Base-by-base conservation (phyloP, 495 filamentous ascomycete species). In the Massariosphaeria phaeospora region DNA sequence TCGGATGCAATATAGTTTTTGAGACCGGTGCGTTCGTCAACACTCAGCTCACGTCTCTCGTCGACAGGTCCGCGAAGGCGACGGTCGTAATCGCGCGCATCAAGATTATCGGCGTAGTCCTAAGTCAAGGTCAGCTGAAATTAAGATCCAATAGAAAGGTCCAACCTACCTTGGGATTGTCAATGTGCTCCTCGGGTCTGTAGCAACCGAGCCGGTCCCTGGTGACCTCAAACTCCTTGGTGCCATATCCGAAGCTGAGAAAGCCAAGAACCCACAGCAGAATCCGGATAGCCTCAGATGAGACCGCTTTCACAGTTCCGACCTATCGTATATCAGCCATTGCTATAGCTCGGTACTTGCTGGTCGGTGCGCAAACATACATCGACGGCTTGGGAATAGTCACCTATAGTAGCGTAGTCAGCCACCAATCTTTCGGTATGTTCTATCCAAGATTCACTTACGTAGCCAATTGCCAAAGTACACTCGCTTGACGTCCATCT, bases 1-100 rank as follows among this genome's bases (percentile, higher is more conserved):
- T 95, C 89, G 35, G 87, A 86, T 20, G 90, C 88, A 67, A 95
- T 95, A 64, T 95, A 95, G 61, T 85, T 88, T 71, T 96, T 96
- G 70, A 95, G 73, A 35, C 89, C 89, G 65, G 58, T 67, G n/a
- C 65, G 48, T 20, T 55, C 72, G 62, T 96, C 85, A 61, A 96
- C 79, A 13, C 76, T 79, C 15, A 96, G 76, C 70, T 96, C 90
- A 17, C 79, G 76, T 27, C 75, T 64, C 70, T 95, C 89, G 59
- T 95, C 80, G 24, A 96, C 75, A 0, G 86, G 89, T 3, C 84
- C 88, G 46, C 90, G 84, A 41, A 96, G 82, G 49, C 86, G 80
- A 45, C 59, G 73, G 62, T 95, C 85, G 61, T 89, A 94, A 54
- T 83, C 69, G n/a, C 85, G 80, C 25, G 90, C 89, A 70, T 96